Evolutionary conservation across 768 basidiomycete species (phyloP), one percentile per base, ranked within the genome.

Genomic region (Antrodiella citrinella): DNA sequence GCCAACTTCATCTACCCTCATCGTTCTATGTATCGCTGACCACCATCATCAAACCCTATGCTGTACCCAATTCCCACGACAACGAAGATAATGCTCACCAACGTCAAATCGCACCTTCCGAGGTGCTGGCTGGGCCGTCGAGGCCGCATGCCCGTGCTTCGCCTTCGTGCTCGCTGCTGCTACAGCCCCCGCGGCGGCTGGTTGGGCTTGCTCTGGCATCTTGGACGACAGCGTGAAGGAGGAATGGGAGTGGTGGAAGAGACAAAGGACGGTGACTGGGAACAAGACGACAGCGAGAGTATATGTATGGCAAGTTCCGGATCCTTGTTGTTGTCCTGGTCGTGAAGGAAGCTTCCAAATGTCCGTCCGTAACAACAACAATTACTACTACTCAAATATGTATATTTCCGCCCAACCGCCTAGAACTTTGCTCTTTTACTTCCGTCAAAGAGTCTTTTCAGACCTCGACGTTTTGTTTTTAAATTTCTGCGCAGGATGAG

Each of bases 71-170:
- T n/a, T n/a, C n/a, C n/a, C n/a, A 38, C 35, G 10, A 10, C 10
- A 38, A 38, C 10, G n/a, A 43, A 43, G 41, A 43, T 5, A 19
- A 43, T 5, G 63, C 67, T 42, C 47, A 80, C 88, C 88, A 59
- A 91, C 88, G 70, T 91, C 91, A 74, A 91, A 91, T 54, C 88
- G 80, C 45, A 91, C 88, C 74, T 90, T 91, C 60, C 88, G 77
- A 19, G 88, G 86, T 12, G 85, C 78, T 40, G 77, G 59, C 24
- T 68, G 67, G 15, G 71, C 69, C 52, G 75, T 74, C 3, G 75
- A 69, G 19, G 72, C 56, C 1, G 69, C 67, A 56, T 75, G 71
- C n/a, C 64, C 51, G 19, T 76, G 73, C 64, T 76, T 77, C n/a
- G 74, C 62, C 50, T 64, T 63, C 23, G 63, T 43, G 15, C 56